Conservation (phyloP, 2,329 filamentous ascomycete species). For the Botrytis fabae region DNA sequence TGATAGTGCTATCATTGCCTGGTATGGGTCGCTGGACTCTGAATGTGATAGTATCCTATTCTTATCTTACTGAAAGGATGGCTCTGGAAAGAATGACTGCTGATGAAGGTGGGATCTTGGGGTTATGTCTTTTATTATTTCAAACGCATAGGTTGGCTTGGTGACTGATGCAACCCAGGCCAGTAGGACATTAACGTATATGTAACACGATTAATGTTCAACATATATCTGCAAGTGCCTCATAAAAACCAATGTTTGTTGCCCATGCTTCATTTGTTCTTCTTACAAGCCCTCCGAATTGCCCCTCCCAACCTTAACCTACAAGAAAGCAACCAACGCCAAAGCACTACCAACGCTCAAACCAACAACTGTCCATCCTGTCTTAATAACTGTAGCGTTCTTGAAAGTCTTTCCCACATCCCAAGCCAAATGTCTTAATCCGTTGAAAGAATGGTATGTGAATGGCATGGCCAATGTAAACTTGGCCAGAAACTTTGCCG, state of each 20-base stretch:
- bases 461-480: conserved; percentile 61
- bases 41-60: not conserved
- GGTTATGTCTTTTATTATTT: not conserved
- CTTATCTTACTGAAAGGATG: not conserved
- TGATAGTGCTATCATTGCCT: not conserved
- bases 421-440: conserved; percentile 71
- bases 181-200: not conserved
- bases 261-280: conserved; percentile 4
- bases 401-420: conserved; percentile 62
- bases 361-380: conserved; percentile 63
- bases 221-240: not conserved
- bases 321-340: conserved; percentile 37
- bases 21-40: not conserved
- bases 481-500: conserved; percentile 61
- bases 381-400: conserved; percentile 64
- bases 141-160: not conserved
- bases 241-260: not conserved
- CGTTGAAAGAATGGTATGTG: conserved; percentile 67
- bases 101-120: not conserved
- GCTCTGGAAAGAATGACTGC: not conserved
- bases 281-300: not conserved
- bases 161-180: not conserved
- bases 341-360: conserved; percentile 52
- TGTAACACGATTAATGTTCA: not conserved
- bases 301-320: conserved; percentile 1